Percentiles rank a stretch among this genome's conserved stretches.
Evolutionary conservation across 352 stramenopile genomes (phyloP).

Genomic region (Pythium grandisporangium): DNA sequence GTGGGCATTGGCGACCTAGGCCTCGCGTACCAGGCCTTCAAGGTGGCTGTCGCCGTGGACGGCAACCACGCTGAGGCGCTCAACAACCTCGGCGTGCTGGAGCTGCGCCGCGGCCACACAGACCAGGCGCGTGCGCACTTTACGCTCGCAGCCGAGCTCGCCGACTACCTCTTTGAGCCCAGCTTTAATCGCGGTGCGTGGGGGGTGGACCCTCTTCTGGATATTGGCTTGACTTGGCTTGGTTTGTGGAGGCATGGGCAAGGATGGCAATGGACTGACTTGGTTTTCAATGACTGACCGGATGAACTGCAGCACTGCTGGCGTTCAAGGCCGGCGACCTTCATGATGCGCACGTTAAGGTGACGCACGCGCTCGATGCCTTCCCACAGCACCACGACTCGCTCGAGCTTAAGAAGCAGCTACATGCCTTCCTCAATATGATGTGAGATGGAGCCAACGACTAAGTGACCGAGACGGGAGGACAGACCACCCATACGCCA

Average conservation of each 20-base stretch:
- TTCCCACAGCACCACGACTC: slow-evolving; percentile 84
- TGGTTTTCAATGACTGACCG: neutral
- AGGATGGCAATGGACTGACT: neutral
- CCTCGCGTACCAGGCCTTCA: slow-evolving; percentile 91
- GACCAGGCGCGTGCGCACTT: slow-evolving; percentile 84
- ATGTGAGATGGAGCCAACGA: slow-evolving; percentile 22
- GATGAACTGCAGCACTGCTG: slow-evolving; percentile 51
- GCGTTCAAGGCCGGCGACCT: slow-evolving; percentile 89
- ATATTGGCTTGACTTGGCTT: no score
- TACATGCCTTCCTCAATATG: slow-evolving; percentile 79
- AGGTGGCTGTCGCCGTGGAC: slow-evolving; percentile 88
- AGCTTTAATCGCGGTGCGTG: slow-evolving; percentile 82
- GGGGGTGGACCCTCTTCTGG: no score
- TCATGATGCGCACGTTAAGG: slow-evolving; percentile 83
- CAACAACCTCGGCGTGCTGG: slow-evolving; percentile 89
- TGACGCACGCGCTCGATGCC: slow-evolving; percentile 68
- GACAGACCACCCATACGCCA: neutral
- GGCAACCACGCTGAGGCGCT: slow-evolving; percentile 88
- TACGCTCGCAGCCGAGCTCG: slow-evolving; percentile 61
- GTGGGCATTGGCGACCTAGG: slow-evolving; percentile 90
- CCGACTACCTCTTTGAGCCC: slow-evolving; percentile 87
- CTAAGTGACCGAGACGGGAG: neutral
- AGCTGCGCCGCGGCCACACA: slow-evolving; percentile 84
- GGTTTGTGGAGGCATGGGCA: neutral
- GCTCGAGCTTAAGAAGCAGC: slow-evolving; percentile 82